Base-by-base conservation (phyloP, 2,329 filamentous ascomycete species). In the Fusarium burgessii region DNA sequence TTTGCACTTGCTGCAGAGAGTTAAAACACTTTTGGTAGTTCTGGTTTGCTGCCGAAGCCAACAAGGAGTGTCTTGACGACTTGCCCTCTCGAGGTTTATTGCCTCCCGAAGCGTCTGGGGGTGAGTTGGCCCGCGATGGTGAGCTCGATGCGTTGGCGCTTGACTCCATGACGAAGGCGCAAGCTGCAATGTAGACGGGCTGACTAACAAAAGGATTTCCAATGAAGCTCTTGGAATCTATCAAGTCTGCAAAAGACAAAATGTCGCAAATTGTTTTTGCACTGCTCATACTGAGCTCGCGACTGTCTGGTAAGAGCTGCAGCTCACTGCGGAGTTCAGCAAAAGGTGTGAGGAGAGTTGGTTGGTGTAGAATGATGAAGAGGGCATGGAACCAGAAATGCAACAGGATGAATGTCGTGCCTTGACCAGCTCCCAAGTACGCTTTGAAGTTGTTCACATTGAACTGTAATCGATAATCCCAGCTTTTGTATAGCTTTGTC, bases 251-350 rank as follows among this genome's bases (percentile, higher is more conserved):
- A 79, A 97, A 97, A 2, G 92, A 91, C 12, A 97, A 82, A 18
- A 97, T 97, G 74, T 97, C 94, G 36, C 93, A 93, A 66, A 97
- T 96, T 0, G 94, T 97, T 82, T 97, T 97, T 15, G 94, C 94
- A 27, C 93, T 95, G 17, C 92, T 95, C 91, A 95, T 95, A 66
- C 92, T 93, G 8, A 91, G 80, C 78, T 96, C 93, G 60, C 93
- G 90, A 71, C 93, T 96, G 76, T 96, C 93, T 0, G 92, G 89
- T 40, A 94, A 89, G 2, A 97, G 84, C 60, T 94, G 91, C 52
- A 93, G 86, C 57, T 92, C 90, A 61, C 82, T 83, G 46, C 81
- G 83, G 36, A 87, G 78, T 17, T 84, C 81, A n/a, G 85, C 86
- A 74, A 96, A 94, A 0, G 92, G 93, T 50, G 93, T 92, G 57